A percentile compares a stretch with the other conserved stretches of the same genome.
Evolutionary conservation across 768 basidiomycete species (phyloP).

Genomic region (Boletus rex-veris): DNA sequence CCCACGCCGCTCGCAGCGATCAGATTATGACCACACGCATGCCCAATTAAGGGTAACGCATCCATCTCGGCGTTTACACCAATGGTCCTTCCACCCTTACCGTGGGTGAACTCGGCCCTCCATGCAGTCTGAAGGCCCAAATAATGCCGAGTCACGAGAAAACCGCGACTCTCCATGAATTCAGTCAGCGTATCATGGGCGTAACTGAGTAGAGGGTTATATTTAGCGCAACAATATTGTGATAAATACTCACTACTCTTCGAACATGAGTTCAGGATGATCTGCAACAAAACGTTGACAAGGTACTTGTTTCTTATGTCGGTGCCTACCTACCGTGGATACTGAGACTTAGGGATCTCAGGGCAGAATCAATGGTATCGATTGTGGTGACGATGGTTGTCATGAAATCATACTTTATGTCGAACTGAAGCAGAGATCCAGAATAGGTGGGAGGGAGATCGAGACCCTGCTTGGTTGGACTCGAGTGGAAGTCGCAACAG

Average conservation of each 20-base stretch:
- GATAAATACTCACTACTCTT: constrained; percentile 52
- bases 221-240: constrained; percentile 1
- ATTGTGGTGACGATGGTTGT: constrained; percentile 53
- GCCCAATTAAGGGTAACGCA: constrained; percentile 51
- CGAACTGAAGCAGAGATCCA: constrained; percentile 13
- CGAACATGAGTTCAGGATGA: constrained; percentile 63
- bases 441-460: constrained; percentile 45
- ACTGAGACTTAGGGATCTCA: constrained; percentile 63
- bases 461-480: constrained; percentile 16
- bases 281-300: constrained; percentile 36
- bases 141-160: constrained; percentile 67
- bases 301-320: neutral
- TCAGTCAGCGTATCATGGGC: constrained; percentile 67
- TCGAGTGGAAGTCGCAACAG: constrained; percentile 43
- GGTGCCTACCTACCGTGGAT: constrained; percentile 57
- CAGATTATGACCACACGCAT: constrained; percentile 80
- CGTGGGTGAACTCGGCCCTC: constrained; percentile 66
- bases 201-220: constrained; percentile 41
- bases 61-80: constrained; percentile 82
- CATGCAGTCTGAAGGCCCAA: constrained; percentile 73
- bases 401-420: constrained; percentile 37
- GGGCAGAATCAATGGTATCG: constrained; percentile 45
- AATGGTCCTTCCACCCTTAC: constrained; percentile 57
- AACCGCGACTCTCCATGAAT: constrained; percentile 67
- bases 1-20: constrained; percentile 78